These are phyloP conservation scores for Desmodesmus armatus DNA, from an alignment of 139 green algal genomes.

Conservation along the genomic window DNA sequence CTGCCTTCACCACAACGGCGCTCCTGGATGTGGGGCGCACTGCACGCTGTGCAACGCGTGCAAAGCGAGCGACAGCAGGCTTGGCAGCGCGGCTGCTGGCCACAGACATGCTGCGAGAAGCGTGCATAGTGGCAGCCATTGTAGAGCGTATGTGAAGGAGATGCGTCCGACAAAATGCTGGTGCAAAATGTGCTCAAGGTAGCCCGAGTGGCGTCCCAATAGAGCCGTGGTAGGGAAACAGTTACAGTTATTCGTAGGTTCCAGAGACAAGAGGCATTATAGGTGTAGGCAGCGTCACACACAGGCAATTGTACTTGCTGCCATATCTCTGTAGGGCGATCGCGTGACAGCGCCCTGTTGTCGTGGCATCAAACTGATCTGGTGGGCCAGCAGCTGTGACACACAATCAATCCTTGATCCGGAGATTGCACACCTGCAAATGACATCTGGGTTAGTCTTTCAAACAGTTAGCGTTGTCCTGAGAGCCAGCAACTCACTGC, in stretches of 20 bases:
- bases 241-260: background rate
- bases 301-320: too few relatives aligned
- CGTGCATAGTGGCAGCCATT: background rate
- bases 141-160: background rate
- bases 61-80: background rate
- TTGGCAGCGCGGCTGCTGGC: background rate
- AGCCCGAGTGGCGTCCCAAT: background rate
- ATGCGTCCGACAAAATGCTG: too few relatives aligned
- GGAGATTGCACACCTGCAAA: background rate
- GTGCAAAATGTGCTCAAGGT: background rate
- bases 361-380: too few relatives aligned
- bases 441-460: too few relatives aligned
- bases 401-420: background rate
- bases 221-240: background rate
- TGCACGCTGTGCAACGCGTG: conserved; percentile 12
- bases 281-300: too few relatives aligned
- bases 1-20: conserved; percentile 1
- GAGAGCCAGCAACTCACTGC: too few relatives aligned
- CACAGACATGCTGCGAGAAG: background rate
- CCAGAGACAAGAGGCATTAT: background rate
- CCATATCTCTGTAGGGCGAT: too few relatives aligned
- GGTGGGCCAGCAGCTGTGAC: too few relatives aligned
- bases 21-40: background rate
- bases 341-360: too few relatives aligned
- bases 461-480: too few relatives aligned